Conservation (phyloP, 2,329 filamentous ascomycete genomes). For the Sporothrix globosa region DNA sequence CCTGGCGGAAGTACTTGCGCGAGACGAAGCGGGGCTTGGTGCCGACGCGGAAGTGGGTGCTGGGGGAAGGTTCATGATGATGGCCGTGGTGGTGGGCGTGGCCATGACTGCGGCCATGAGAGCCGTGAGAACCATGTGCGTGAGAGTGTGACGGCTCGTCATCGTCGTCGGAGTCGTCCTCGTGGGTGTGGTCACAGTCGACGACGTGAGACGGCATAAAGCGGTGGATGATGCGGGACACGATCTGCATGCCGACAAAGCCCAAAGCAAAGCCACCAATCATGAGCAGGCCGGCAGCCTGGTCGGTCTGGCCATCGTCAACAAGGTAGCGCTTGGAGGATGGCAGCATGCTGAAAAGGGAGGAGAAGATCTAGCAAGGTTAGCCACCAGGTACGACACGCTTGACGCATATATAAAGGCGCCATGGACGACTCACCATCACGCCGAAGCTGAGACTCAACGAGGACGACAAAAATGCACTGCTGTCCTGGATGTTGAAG, state of each 20-base stretch:
- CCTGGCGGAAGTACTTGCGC: background rate
- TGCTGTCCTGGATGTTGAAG: slow-evolving; percentile 89
- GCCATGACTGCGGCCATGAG: slow-evolving; percentile 32
- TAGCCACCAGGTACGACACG: slow-evolving; percentile 6
- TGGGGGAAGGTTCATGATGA: background rate
- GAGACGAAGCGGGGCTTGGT: slow-evolving; percentile 22
- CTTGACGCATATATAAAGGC: slow-evolving; percentile 18
- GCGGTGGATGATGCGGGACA: slow-evolving; percentile 73
- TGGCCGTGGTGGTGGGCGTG: slow-evolving; percentile 21
- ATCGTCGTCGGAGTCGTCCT: slow-evolving; percentile 46
- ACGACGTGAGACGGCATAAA: slow-evolving; percentile 79
- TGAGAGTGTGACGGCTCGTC: slow-evolving; percentile 35
- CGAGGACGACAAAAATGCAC: slow-evolving; percentile 82
- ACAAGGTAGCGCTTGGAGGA: slow-evolving; percentile 78
- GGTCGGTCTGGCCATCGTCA: slow-evolving; percentile 67
- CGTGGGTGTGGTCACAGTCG: slow-evolving; percentile 76
- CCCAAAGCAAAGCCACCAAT: slow-evolving; percentile 71
- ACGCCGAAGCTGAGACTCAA: slow-evolving; percentile 93
- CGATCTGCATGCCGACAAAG: slow-evolving; percentile 73
- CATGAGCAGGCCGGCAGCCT: slow-evolving; percentile 68
- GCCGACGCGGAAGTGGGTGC: background rate
- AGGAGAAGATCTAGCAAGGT: slow-evolving; percentile 75
- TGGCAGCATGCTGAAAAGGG: slow-evolving; percentile 90
- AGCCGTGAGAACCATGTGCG: background rate
- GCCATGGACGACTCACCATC: slow-evolving; percentile 66